Evolutionary conservation across 495 filamentous ascomycete species (phyloP), one percentile per base, ranked within the genome.

Genomic region (Beverwykella pulmonaria): DNA sequence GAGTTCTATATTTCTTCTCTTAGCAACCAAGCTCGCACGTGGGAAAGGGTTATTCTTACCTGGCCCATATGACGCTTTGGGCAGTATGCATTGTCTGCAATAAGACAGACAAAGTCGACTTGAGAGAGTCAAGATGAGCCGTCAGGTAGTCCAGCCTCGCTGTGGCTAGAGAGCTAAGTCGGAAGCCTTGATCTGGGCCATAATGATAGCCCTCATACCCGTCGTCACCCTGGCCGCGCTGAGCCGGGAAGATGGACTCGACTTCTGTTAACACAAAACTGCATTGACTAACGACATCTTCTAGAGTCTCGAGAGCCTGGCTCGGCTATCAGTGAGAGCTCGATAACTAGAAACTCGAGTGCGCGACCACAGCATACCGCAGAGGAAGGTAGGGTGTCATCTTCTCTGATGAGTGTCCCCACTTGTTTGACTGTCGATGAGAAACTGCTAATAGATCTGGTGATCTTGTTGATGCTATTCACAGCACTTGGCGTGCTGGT

Each of bases 281-380:
- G 47, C 65, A 61, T 49, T 72, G 69, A n/a, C 65, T 30, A 9
- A 68, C 36, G 26, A 65, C 58, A 36, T 69, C 69, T 46, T 69
- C 30, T 3, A 69, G 17, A 27, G 52, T 63, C 30, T 63, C 53
- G 44, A 46, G 34, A 53, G 70, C 69, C 69, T 71, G 41, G 27
- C 44, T 9, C 29, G 12, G 44, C 15, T 22, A 17, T 67, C 49
- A 59, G 39, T 30, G 59, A n/a, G 14, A 12, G 3, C 17, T 49
- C 32, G 2, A 12, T 26, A 10, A 22, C 15, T 26, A 46, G 15
- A 1, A 26, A 23, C 26, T n/a, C n/a, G n/a, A 27, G 26, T 46
- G 12, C 19, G 41, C 23, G 20, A 17, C 9, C n/a, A n/a, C n/a
- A n/a, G 46, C 58, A 36, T 58, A 71, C 70, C 39, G 66, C 62